Percentiles rank a stretch among this genome's conserved stretches.
These are phyloP conservation scores for Sporothrix schenckii DNA, from an alignment of 2,329 filamentous ascomycete species.

Conservation along the genomic window DNA sequence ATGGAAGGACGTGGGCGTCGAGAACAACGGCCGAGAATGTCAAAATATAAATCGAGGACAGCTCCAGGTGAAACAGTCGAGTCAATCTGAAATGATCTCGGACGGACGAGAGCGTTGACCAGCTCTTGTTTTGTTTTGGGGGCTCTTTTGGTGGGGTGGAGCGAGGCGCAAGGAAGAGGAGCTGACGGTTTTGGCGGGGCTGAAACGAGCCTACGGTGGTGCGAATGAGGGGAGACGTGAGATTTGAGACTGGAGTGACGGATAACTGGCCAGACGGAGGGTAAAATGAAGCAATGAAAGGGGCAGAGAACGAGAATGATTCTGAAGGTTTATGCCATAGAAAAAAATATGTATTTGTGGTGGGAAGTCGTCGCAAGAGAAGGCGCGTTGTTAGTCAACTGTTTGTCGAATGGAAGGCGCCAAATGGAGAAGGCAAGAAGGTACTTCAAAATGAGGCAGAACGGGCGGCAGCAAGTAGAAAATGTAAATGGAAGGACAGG, in stretches of 20 bases:
- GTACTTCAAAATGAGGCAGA: background rate
- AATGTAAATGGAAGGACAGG: background rate
- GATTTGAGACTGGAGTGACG: conserved; percentile 8
- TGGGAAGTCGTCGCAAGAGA: conserved; percentile 14
- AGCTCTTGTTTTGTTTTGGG: background rate
- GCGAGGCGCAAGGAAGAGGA: conserved; percentile 23
- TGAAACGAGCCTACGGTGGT: conserved; percentile 16
- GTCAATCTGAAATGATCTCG: background rate
- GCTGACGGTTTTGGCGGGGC: conserved; percentile 23
- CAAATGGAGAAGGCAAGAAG: conserved; percentile 21
- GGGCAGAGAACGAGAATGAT: background rate
- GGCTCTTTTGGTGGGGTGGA: conserved; percentile 16
- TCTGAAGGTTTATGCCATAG: background rate
- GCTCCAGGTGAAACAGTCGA: background rate
- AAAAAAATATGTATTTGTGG: background rate
- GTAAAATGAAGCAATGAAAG: background rate
- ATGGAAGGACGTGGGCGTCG: background rate
- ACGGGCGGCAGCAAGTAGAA: conserved; percentile 21
- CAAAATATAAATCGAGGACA: background rate
- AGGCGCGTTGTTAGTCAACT: background rate
- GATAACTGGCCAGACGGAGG: background rate
- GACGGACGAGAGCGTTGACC: background rate
- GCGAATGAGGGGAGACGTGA: conserved; percentile 9
- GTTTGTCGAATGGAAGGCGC: conserved; percentile 15
- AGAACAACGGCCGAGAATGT: background rate